A percentile compares a stretch with the other conserved stretches of the same genome.
Evolutionary conservation across 495 filamentous ascomycete genomes (phyloP).

Genomic region (Cairneyella variabilis): DNA sequence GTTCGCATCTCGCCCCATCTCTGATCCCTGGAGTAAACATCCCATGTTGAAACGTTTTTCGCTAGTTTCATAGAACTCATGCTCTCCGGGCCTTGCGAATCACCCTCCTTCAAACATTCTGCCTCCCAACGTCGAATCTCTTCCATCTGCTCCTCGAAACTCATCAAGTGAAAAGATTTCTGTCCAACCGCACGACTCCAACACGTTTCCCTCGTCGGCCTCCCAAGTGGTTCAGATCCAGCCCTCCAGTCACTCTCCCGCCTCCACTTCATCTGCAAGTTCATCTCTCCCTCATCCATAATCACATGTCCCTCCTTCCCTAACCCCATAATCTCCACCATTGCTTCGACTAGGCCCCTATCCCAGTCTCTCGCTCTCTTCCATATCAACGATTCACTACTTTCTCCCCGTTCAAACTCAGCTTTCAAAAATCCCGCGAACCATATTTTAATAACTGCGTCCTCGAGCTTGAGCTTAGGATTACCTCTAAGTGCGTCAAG

Average conservation of each 20-base stretch:
- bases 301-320: slow-evolving; percentile 20
- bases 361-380: background rate
- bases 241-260: slow-evolving; percentile 13
- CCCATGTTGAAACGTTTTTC: background rate
- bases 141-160: background rate
- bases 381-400: background rate
- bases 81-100: too few species aligned
- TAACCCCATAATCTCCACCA: slow-evolving; percentile 23
- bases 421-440: background rate
- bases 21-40: too few species aligned
- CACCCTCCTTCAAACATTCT: too few species aligned
- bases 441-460: background rate
- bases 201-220: too few species aligned
- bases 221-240: slow-evolving; percentile 2
- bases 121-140: too few species aligned
- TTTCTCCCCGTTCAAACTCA: background rate
- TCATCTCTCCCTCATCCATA: slow-evolving; percentile 2
- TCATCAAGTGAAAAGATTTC: background rate
- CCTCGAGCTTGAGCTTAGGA: background rate
- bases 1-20: too few species aligned
- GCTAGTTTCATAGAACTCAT: too few species aligned
- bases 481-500: background rate
- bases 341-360: background rate
- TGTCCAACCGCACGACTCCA: background rate
- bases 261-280: slow-evolving; percentile 16